These are phyloP conservation scores for Aspergillus sp. DNA, from an alignment of 2,329 filamentous ascomycete genomes.

Conservation along the genomic window DNA sequence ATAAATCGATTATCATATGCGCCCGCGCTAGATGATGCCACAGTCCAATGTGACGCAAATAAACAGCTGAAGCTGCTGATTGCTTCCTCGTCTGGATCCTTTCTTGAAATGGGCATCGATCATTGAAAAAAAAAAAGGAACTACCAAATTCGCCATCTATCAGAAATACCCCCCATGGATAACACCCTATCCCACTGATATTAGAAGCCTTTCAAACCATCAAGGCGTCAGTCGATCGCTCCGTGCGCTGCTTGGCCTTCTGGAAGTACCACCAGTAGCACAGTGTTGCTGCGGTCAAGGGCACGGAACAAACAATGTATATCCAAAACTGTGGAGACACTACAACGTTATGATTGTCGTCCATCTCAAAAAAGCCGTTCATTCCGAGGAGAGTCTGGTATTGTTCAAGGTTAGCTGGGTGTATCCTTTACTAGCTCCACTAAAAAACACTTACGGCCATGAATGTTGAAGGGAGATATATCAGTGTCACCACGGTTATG, in stretches of 20 bases:
- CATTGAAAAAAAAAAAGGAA: background rate
- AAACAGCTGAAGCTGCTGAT: slow-evolving; percentile 1
- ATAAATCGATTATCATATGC: slow-evolving; percentile 5
- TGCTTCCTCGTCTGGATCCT: background rate
- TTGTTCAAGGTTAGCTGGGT: background rate
- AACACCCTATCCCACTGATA: background rate
- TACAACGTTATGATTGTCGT: slow-evolving; percentile 30
- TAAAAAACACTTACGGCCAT: slow-evolving; percentile 30
- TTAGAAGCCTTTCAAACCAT: background rate
- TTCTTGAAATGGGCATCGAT: background rate
- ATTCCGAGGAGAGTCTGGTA: slow-evolving; percentile 42
- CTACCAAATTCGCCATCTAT: background rate
- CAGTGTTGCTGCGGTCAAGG: slow-evolving; percentile 35
- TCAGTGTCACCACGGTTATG: slow-evolving; percentile 31
- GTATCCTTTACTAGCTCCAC: too few species aligned
- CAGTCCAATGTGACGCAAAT: background rate
- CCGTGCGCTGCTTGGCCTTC: slow-evolving; percentile 2
- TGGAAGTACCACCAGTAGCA: slow-evolving; percentile 21
- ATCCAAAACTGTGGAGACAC: slow-evolving; percentile 42
- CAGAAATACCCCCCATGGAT: background rate
- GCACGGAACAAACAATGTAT: slow-evolving; percentile 31
- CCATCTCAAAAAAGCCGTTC: slow-evolving; percentile 41
- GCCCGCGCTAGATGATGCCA: slow-evolving; percentile 1
- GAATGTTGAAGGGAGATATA: slow-evolving; percentile 39
- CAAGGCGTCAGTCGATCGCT: background rate